Evolutionary conservation across 257 asterid genomes (phyloP).

Genomic region (Gentiana macrophylla): DNA sequence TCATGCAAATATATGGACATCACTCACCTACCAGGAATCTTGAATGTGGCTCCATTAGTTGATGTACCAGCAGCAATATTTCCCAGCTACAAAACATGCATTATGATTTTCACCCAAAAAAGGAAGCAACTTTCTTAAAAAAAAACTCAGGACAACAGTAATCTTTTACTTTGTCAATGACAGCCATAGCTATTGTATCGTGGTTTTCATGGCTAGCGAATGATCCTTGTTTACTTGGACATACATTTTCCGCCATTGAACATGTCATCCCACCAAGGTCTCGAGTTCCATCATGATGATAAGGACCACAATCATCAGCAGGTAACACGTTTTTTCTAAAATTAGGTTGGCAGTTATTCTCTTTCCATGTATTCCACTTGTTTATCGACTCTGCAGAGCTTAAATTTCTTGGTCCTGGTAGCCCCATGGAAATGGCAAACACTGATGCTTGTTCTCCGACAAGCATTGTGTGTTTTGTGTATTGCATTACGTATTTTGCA

Average conservation of each 20-base stretch:
- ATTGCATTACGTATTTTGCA: slow-evolving; percentile 76
- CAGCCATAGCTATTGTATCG: slow-evolving; percentile 98
- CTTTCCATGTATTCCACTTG: slow-evolving; percentile 76
- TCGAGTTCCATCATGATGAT: slow-evolving; percentile 24
- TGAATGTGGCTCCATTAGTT: slow-evolving; percentile 92
- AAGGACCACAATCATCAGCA: slow-evolving; percentile 70
- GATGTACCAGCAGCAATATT: slow-evolving; percentile 85
- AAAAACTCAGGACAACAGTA: slow-evolving; percentile 1
- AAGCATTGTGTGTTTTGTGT: slow-evolving; percentile 83
- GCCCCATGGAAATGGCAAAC: slow-evolving; percentile 94
- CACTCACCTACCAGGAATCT: slow-evolving; percentile 90
- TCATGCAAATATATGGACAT: background rate
- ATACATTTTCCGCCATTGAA: slow-evolving; percentile 14
- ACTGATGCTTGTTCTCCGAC: slow-evolving; percentile 88
- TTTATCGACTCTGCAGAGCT: slow-evolving; percentile 73
- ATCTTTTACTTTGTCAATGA: slow-evolving; percentile 57
- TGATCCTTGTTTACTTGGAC: slow-evolving; percentile 20
- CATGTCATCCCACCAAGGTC: slow-evolving; percentile 18
- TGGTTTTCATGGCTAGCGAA: slow-evolving; percentile 49
- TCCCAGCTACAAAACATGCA: slow-evolving; percentile 44
- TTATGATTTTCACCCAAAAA: slow-evolving; percentile 1
- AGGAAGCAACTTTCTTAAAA: slow-evolving; percentile 1
- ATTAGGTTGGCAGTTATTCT: slow-evolving; percentile 67
- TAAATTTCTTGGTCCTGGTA: slow-evolving; percentile 79
- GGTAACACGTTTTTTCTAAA: slow-evolving; percentile 74